Percentiles rank a stretch among this genome's conserved stretches.
Evolutionary conservation across 495 filamentous ascomycete species (phyloP).

Genomic region (Pyrenopolyporus hunteri): DNA sequence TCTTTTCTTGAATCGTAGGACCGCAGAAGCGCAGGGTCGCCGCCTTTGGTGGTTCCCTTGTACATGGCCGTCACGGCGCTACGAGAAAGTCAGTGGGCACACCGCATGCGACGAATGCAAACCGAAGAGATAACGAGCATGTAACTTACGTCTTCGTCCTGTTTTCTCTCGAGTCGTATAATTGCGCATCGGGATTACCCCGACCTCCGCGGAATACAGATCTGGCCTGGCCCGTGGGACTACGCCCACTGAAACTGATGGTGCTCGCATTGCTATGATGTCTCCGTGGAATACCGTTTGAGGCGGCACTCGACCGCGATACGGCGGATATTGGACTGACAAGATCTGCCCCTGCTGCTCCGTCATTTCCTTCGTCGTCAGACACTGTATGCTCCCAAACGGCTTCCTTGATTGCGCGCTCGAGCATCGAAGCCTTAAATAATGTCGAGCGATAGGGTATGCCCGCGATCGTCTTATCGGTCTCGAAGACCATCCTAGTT

Average conservation of each 20-base stretch:
- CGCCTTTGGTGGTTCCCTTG: constrained; percentile 73
- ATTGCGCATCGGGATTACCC: constrained; percentile 66
- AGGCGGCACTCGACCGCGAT: constrained; percentile 48
- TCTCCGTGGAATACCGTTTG: constrained; percentile 44
- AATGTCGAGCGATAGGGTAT: constrained; percentile 92
- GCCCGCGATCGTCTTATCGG: constrained; percentile 94
- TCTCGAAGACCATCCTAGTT: constrained; percentile 93
- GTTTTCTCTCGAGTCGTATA: constrained; percentile 84
- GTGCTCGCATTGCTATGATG: constrained; percentile 67
- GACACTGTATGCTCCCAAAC: constrained; percentile 85
- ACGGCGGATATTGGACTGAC: constrained; percentile 43
- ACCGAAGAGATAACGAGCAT: background rate
- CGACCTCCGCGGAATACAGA: constrained; percentile 56
- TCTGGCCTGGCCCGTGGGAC: constrained; percentile 47
- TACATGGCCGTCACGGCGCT: constrained; percentile 92
- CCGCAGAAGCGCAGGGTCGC: constrained; percentile 73
- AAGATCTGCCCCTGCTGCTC: constrained; percentile 32
- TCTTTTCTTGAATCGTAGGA: constrained; percentile 96
- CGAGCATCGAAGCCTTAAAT: constrained; percentile 94
- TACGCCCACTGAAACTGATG: constrained; percentile 62
- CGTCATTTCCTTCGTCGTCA: constrained; percentile 81
- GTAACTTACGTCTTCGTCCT: constrained; percentile 86
- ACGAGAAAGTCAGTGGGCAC: constrained; percentile 37
- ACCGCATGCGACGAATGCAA: no score
- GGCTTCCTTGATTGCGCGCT: constrained; percentile 90